Percentiles rank a stretch among this genome's conserved stretches.
Conservation (phyloP, 768 basidiomycete species). For the Suillus luteus region DNA sequence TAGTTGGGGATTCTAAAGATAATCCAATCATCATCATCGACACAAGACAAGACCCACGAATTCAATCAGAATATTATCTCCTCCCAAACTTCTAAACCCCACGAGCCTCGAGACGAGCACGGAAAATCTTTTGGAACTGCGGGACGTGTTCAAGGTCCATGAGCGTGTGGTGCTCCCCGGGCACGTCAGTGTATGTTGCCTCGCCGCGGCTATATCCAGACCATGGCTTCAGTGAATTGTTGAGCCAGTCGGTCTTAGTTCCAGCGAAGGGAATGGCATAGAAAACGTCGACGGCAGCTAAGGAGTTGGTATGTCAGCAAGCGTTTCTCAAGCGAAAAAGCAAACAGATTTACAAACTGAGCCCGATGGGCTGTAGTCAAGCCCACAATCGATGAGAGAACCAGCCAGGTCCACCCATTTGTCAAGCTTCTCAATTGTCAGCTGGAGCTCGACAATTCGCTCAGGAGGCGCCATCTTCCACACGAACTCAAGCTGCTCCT, state of each 20-base stretch:
- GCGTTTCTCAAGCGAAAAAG: not conserved
- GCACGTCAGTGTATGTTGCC: constrained; percentile 27
- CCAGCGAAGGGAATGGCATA: constrained; percentile 32
- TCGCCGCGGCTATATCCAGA: constrained; percentile 24
- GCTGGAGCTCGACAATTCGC: constrained; percentile 30
- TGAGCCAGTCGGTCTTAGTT: constrained; percentile 31
- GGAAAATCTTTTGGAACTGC: constrained; percentile 33
- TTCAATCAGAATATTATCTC: not conserved
- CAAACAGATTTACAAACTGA: constrained; percentile 29
- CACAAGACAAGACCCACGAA: not conserved
- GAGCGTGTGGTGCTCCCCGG: constrained; percentile 31
- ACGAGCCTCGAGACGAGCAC: constrained; percentile 25
- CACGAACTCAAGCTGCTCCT: constrained; percentile 26
- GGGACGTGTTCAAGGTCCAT: constrained; percentile 36
- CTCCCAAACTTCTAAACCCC: constrained; percentile 18
- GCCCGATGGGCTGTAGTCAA: constrained; percentile 24
- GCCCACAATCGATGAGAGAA: constrained; percentile 32
- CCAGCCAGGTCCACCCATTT: constrained; percentile 34
- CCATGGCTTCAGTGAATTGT: constrained; percentile 33
- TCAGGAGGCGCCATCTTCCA: constrained; percentile 32
- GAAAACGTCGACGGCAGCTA: constrained; percentile 27
- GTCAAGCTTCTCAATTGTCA: constrained; percentile 27
- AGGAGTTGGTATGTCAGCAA: constrained; percentile 8
- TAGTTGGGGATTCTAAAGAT: not conserved
- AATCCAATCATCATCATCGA: not conserved